phyloP scores from a whole-genome alignment of 2,329 filamentous ascomycete genomes.

The Grosmannia clavigera region DNA sequence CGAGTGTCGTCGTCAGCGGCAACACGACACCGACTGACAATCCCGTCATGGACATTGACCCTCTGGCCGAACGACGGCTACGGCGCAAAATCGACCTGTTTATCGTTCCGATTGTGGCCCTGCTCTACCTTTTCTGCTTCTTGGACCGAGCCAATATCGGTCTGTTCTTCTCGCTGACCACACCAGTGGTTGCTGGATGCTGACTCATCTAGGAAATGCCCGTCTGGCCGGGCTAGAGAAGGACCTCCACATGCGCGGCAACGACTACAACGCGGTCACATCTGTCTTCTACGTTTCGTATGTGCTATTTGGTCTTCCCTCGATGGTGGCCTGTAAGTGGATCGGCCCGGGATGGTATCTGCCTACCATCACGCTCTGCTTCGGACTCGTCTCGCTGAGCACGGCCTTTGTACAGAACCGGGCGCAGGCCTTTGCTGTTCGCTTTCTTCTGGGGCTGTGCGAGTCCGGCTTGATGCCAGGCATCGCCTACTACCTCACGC shows the following conservation, averaged over 20 bases:
- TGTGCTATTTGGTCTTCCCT: constrained; percentile 60
- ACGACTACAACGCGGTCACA: constrained; percentile 58
- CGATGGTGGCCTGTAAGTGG: constrained; percentile 56
- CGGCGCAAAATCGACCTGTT: constrained; percentile 52
- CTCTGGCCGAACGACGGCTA: constrained; percentile 42
- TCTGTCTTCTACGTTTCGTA: constrained; percentile 63
- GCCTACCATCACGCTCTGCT: constrained; percentile 47
- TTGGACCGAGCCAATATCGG: constrained; percentile 66
- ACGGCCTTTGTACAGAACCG: constrained; percentile 51
- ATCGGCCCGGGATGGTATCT: constrained; percentile 63
- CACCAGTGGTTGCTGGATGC: not conserved
- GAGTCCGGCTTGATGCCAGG: constrained; percentile 65
- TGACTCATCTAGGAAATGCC: constrained; percentile 44
- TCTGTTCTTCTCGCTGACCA: constrained; percentile 18
- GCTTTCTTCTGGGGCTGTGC: constrained; percentile 19
- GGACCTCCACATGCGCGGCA: constrained; percentile 45
- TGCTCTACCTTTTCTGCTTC: constrained; percentile 62
- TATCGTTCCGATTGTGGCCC: constrained; percentile 51
- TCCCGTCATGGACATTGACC: constrained; percentile 22
- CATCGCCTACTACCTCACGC: constrained; percentile 59
- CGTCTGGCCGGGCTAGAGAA: constrained; percentile 51
- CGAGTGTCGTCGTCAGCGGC: not conserved
- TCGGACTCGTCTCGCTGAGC: constrained; percentile 49
- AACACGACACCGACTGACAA: not conserved
- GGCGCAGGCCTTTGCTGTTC: constrained; percentile 31